Base-by-base conservation (phyloP, 208 protist genomes). In the Crithidia thermophila region DNA sequence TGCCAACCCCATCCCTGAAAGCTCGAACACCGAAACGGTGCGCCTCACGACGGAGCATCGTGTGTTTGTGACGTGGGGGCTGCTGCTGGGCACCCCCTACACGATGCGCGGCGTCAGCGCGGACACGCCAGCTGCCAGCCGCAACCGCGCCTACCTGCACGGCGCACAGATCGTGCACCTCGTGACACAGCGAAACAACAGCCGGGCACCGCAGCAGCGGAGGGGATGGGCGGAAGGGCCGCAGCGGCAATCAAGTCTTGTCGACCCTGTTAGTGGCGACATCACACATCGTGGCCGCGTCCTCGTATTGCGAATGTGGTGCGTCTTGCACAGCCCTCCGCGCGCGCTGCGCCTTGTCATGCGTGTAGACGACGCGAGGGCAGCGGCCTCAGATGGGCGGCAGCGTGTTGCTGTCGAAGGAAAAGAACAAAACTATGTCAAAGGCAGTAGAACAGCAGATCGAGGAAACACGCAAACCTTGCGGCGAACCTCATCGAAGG, bases 11-110 rank as follows among this genome's bases (percentile, higher is more conserved):
- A 4, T 56, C 3, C 3, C 25, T 2, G 47, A 56, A 9, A 33
- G 34, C n/a, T 14, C 23, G 13, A 14, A 4, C 1, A 8, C 8
- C 10, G 46, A 56, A 4, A 25, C 16, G 16, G n/a, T 66, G 3
- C 45, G 43, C 27, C 34, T 56, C 4, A 39, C 36, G 14, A 1
- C 28, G 1, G 53, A 27, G 25, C 80, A 53, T 14, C 75, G 80
- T 23, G 43, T 59, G 9, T 96, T 75, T 63, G 36, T 87, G n/a
- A 72, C 79, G 0, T 71, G 78, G 63, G 58, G 58, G 23, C 66
- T 56, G n/a, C 79, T 96, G 18, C 18, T 61, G 20, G 88, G 88
- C 7, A 96, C 91, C 0, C 86, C 87, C 2, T 94, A 86, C 67
- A 66, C 65, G 14, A 84, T 88, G 21, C 82, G 91, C 6, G 91